phyloP scores from a whole-genome alignment of 495 filamentous ascomycete species.

The Aspergillus conjunctus region DNA sequence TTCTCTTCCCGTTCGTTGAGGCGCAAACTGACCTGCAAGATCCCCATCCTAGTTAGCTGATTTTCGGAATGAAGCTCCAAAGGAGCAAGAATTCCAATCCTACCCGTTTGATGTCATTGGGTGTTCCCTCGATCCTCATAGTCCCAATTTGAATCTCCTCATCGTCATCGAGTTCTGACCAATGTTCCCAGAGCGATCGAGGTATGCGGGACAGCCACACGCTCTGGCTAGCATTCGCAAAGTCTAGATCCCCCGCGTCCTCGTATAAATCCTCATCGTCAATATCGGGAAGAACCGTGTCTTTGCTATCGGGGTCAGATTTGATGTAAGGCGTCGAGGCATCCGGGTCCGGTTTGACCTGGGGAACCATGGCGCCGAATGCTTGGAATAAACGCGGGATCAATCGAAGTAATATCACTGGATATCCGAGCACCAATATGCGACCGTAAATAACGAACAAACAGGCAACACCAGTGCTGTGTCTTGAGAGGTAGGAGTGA shows the following conservation, averaged over 20 bases:
- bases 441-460: constrained; percentile 13
- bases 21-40: constrained; percentile 51
- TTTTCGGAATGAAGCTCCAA: constrained; percentile 1
- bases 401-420: not conserved
- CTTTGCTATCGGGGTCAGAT: constrained; percentile 63
- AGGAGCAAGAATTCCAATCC: constrained; percentile 13
- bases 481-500: constrained; percentile 1
- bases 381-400: not conserved
- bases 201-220: constrained; percentile 79
- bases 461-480: not conserved
- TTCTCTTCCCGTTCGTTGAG: constrained; percentile 59
- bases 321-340: constrained; percentile 58
- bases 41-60: constrained; percentile 1
- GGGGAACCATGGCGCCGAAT: constrained; percentile 32
- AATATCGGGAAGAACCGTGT: constrained; percentile 57
- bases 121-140: constrained; percentile 62
- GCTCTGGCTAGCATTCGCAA: constrained; percentile 57
- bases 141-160: constrained; percentile 73
- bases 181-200: constrained; percentile 72
- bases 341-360: constrained; percentile 46
- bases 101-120: constrained; percentile 57
- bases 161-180: constrained; percentile 60
- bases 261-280: constrained; percentile 81
- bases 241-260: constrained; percentile 84
- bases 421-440: not conserved